Conservation (phyloP, 805 yeast genomes). For the Metschnikowia chrysomelidarum region DNA sequence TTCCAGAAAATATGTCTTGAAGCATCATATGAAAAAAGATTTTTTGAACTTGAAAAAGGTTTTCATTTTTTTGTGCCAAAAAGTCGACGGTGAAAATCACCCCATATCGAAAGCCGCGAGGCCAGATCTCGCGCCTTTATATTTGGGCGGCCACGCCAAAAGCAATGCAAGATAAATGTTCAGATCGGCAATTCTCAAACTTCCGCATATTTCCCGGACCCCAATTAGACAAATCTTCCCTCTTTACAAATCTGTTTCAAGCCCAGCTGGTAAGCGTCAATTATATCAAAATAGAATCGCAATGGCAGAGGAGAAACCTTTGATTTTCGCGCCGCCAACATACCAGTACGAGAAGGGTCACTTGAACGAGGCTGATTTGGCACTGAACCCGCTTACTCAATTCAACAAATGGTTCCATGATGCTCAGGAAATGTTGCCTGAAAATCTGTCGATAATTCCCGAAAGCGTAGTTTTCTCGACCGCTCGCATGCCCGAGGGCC, state of each 20-base stretch:
- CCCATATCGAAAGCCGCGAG: too few relatives aligned
- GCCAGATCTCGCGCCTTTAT: too few relatives aligned
- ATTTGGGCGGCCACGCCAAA: too few relatives aligned
- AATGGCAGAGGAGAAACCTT: slow-evolving; percentile 24
- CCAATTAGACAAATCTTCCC: not conserved
- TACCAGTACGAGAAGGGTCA: slow-evolving; percentile 78
- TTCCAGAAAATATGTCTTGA: too few relatives aligned
- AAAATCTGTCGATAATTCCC: slow-evolving; percentile 53
- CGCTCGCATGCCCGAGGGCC: slow-evolving; percentile 84
- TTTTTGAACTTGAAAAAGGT: too few relatives aligned
- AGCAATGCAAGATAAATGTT: too few relatives aligned
- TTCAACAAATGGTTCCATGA: slow-evolving; percentile 84
- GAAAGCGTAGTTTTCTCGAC: slow-evolving; percentile 89
- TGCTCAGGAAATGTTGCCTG: slow-evolving; percentile 54
- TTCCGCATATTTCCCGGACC: not conserved
- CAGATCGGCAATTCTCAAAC: not conserved
- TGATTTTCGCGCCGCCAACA: slow-evolving; percentile 77
- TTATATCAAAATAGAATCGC: not conserved
- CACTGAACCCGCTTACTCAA: slow-evolving; percentile 65
- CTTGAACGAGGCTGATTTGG: slow-evolving; percentile 53
- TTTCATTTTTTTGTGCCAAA: too few relatives aligned
- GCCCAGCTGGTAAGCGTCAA: too few relatives aligned
- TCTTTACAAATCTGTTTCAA: slow-evolving; percentile 1
- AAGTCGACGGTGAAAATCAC: too few relatives aligned
- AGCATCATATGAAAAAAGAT: too few relatives aligned